Conservation (phyloP, 2,329 filamentous ascomycete species). For the Claviceps capensis region DNA sequence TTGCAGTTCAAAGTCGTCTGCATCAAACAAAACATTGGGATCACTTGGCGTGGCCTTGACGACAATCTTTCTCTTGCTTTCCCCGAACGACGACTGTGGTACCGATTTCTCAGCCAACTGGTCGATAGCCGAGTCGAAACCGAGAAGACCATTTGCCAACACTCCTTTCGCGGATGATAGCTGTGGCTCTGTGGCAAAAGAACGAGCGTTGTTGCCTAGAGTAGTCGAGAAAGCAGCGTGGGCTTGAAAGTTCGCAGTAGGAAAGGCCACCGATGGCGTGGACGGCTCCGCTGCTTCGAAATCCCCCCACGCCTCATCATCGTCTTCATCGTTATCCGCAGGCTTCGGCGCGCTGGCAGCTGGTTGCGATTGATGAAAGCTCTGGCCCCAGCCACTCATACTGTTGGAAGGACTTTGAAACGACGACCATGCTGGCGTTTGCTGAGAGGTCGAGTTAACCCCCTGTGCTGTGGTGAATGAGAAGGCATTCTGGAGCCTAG, state of each 20-base stretch:
- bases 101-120: conserved; percentile 8
- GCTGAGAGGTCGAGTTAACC: conserved; percentile 7
- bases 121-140: neutral
- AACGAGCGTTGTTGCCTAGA: neutral
- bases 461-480: conserved; percentile 10
- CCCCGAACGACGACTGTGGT: conserved; percentile 5
- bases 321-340: conserved; percentile 32
- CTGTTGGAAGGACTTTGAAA: conserved; percentile 13
- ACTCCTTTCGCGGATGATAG: neutral
- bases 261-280: neutral
- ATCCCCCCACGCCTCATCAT: conserved; percentile 54
- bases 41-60: conserved; percentile 18
- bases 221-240: neutral
- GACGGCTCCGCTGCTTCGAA: conserved; percentile 42
- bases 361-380: neutral
- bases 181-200: neutral
- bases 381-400: conserved; percentile 9
- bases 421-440: conserved; percentile 19
- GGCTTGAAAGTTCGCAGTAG: neutral
- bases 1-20: conserved; percentile 36
- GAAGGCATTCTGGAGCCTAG: conserved; percentile 13
- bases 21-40: conserved; percentile 53
- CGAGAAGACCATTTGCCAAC: neutral
- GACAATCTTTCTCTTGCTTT: conserved; percentile 10
- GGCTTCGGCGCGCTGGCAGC: neutral